These are phyloP conservation scores for Iris pallida DNA, from an alignment of 116 monocot species.

Conservation along the genomic window DNA sequence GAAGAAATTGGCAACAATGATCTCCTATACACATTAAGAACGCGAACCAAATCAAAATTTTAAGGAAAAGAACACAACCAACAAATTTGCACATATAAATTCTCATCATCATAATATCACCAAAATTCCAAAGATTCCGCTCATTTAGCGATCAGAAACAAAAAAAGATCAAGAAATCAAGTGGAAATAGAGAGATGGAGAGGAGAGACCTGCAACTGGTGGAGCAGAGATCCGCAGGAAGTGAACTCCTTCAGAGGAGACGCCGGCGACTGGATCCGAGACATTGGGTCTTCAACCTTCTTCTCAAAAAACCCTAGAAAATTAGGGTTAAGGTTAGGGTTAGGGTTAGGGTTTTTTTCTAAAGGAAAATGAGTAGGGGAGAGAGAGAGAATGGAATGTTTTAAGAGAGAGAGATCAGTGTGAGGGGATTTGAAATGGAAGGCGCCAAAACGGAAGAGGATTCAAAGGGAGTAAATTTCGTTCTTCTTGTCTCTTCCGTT, in stretches of 20 bases:
- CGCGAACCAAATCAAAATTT: too few species aligned
- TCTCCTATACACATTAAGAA: too few species aligned
- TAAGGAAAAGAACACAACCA: too few species aligned
- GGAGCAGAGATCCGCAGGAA: constrained; percentile 53
- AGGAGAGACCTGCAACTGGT: constrained; percentile 51
- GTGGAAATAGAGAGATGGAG: not conserved
- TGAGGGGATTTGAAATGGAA: constrained; percentile 15
- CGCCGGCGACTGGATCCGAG: constrained; percentile 11
- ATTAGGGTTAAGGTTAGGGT: not conserved
- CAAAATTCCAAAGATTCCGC: not conserved
- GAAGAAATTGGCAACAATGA: too few species aligned
- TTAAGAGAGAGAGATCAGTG: not conserved
- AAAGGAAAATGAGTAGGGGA: not conserved
- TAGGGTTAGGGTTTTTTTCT: not conserved
- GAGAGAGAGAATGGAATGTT: constrained; percentile 1
- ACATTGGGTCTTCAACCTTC: constrained; percentile 3
- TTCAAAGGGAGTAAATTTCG: constrained; percentile 14
- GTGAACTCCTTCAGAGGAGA: constrained; percentile 19
- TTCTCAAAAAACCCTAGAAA: constrained; percentile 17
- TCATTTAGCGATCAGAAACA: not conserved
- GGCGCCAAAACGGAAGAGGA: constrained; percentile 29
- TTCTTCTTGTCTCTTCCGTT: constrained; percentile 2
- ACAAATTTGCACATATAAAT: too few species aligned
- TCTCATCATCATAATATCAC: not conserved
- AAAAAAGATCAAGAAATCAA: not conserved